phyloP scores from a whole-genome alignment of 345 rosid species.

The Eucalyptus curtisii region DNA sequence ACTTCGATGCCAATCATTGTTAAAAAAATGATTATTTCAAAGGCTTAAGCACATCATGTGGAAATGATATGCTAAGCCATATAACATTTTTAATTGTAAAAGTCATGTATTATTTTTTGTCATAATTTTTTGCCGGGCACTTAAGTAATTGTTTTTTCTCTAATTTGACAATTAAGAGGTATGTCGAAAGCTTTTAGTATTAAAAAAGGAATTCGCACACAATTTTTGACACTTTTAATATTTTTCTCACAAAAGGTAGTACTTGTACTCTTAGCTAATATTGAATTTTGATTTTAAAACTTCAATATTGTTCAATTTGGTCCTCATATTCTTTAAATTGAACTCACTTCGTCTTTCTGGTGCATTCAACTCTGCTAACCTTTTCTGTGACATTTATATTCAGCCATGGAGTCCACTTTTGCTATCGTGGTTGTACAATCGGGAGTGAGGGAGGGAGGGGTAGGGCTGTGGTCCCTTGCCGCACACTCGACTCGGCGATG shows the following conservation, averaged over 20 bases:
- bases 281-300: neutral
- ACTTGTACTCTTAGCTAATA: neutral
- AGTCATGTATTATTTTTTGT: no score
- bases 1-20: no score
- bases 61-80: no score
- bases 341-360: neutral
- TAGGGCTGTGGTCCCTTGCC: neutral
- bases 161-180: no score
- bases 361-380: neutral
- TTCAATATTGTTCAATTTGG: neutral
- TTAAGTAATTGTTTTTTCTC: no score
- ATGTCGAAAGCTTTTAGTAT: no score
- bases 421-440: neutral
- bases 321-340: neutral
- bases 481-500: neutral
- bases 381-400: neutral
- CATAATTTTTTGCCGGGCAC: no score
- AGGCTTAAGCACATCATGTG: no score
- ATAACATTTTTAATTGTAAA: no score
- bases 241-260: neutral
- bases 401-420: neutral
- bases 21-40: no score
- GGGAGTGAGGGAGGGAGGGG: neutral
- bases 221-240: no score
- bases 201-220: no score